Conservation (phyloP, 768 basidiomycete species). For the Suillus spraguei region DNA sequence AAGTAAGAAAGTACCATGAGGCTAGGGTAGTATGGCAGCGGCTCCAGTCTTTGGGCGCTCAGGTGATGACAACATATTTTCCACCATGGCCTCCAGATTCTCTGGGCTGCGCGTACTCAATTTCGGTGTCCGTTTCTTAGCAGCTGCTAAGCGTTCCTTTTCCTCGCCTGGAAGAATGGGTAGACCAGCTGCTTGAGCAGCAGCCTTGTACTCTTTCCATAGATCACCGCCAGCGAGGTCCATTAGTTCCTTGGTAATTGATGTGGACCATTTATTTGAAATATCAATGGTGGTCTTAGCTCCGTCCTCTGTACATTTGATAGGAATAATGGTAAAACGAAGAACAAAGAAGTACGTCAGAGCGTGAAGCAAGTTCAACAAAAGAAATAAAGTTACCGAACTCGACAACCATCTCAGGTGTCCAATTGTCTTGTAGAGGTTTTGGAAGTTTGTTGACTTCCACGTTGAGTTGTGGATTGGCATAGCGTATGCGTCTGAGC, state of each 20-base stretch:
- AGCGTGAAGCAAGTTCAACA: not conserved
- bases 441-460: slow-evolving; percentile 58
- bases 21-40: slow-evolving; percentile 40
- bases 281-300: slow-evolving; percentile 48
- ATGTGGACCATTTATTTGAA: slow-evolving; percentile 68
- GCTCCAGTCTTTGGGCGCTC: slow-evolving; percentile 39
- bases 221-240: slow-evolving; percentile 59
- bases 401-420: slow-evolving; percentile 59
- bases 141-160: slow-evolving; percentile 25
- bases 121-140: slow-evolving; percentile 19
- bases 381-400: slow-evolving; percentile 53
- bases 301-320: slow-evolving; percentile 49
- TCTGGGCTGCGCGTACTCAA: slow-evolving; percentile 14
- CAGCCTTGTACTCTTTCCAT: slow-evolving; percentile 59
- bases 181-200: slow-evolving; percentile 46
- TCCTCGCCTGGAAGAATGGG: slow-evolving; percentile 53
- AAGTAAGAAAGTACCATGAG: not conserved
- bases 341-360: not conserved
- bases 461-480: slow-evolving; percentile 69
- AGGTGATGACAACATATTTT: slow-evolving; percentile 32
- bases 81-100: slow-evolving; percentile 28
- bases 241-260: slow-evolving; percentile 73
- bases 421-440: slow-evolving; percentile 55
- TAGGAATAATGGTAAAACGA: not conserved
- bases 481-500: slow-evolving; percentile 77